Evolutionary conservation across 2,329 filamentous ascomycete genomes (phyloP), one percentile per base, ranked within the genome.

Genomic region (Boeremia exigua): DNA sequence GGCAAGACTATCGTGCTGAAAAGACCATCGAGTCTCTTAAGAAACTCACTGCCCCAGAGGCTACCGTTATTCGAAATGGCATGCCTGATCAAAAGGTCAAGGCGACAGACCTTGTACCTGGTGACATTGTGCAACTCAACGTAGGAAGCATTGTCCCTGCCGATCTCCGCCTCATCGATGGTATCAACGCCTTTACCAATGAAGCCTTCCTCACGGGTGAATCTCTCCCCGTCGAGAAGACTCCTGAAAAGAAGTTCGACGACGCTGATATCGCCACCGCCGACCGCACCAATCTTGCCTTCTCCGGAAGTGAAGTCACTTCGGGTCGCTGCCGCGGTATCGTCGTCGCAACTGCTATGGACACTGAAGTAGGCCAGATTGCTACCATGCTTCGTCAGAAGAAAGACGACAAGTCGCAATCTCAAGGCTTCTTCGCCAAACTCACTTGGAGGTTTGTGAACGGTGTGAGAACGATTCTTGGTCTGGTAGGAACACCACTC

Each of bases 401-500:
- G 60, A 82, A 82, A 59, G 82, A 84, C 54, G 84, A 80, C n/a
- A 58, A 57, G 11, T 48, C 60, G 11, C 56, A 68, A 79, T 81
- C 85, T 36, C 83, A 84, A 76, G 79, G 81, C 43, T 80, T 66
- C 40, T 43, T 67, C 12, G 59, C 58, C 37, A 65, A 61, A 48
- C 43, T 65, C 14, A 52, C 47, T 38, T 70, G 63, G 56, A 72
- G 67, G 40, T 71, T 74, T 69, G 65, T 67, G 45, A 75, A 57
- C 42, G 77, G 64, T 54, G 63, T 77, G 42, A 81, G 79, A 68
- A 75, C 75, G 14, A 78, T 91, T 67, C 78, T 90, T 8, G 88
- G 88, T 47, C 82, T 90, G 56, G 82, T 90, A 50, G 92, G 92
- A 45, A 96, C 92, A 1, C 92, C 92, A 0, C 80, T 96, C 40